phyloP scores from a whole-genome alignment of 2,329 filamentous ascomycete species.

The Sphaerulina populicola region DNA sequence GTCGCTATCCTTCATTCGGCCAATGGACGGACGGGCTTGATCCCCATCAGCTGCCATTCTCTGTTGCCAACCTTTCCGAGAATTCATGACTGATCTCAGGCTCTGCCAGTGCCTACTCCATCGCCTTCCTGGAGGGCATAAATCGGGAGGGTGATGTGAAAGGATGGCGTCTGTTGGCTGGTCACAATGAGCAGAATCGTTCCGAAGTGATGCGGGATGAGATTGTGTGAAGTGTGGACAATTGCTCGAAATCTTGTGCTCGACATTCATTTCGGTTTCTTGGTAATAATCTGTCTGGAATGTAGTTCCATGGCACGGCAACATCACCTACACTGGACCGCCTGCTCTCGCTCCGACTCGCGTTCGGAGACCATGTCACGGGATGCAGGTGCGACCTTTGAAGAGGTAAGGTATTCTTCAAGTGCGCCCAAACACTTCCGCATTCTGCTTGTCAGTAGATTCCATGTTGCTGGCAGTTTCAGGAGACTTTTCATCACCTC shows the following conservation, averaged over 20 bases:
- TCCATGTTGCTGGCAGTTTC: no score
- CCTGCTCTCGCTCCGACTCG: not conserved
- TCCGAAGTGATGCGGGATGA: conserved; percentile 5
- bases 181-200: conserved; percentile 4
- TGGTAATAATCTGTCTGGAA: conserved; percentile 10
- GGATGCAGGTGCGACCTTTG: not conserved
- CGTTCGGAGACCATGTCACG: not conserved
- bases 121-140: conserved; percentile 20
- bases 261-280: conserved; percentile 4
- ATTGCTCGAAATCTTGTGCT: conserved; percentile 6
- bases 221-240: conserved; percentile 13
- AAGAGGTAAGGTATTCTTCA: not conserved
- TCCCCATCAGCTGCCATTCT: not conserved
- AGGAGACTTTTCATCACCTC: no score
- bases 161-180: not conserved
- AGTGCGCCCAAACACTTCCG: not conserved
- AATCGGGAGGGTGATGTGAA: conserved; percentile 8
- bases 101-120: conserved; percentile 8
- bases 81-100: conserved; percentile 16
- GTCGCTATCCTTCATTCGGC: conserved; percentile 32
- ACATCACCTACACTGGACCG: not conserved
- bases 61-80: conserved; percentile 11
- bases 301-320: conserved; percentile 13
- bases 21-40: conserved; percentile 9
- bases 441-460: not conserved